phyloP scores from a whole-genome alignment of 768 basidiomycete species.

The Leccinum subgranulosum region DNA sequence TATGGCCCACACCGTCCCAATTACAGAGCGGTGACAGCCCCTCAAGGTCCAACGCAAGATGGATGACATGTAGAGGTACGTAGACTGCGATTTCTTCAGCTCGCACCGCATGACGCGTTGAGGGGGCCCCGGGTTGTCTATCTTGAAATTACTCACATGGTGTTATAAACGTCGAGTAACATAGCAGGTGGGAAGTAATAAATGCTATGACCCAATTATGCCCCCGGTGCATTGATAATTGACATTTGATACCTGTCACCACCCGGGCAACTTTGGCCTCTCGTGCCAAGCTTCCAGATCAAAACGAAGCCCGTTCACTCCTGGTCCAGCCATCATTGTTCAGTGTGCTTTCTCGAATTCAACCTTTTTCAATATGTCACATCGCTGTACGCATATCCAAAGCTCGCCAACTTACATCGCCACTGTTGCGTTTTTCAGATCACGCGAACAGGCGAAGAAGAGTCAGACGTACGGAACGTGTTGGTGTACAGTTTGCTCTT shows the following conservation, averaged over 20 bases:
- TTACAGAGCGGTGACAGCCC: neutral
- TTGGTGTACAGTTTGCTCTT: constrained; percentile 11
- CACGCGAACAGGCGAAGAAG: neutral
- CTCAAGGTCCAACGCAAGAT: no score
- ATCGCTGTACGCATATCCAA: neutral
- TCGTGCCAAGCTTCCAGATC: neutral
- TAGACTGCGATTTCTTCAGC: no score
- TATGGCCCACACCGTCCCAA: no score
- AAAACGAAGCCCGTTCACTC: neutral
- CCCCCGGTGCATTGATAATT: neutral
- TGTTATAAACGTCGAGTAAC: no score
- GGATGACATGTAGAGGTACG: no score
- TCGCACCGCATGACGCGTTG: no score
- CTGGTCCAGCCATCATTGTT: neutral
- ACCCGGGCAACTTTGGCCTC: neutral
- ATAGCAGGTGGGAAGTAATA: no score
- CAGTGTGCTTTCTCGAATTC: constrained; percentile 2
- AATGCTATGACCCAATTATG: no score
- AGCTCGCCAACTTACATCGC: constrained; percentile 7
- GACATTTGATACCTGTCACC: neutral
- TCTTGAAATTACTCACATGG: no score
- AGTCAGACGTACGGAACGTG: constrained; percentile 3
- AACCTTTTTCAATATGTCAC: neutral
- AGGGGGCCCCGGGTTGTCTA: no score
- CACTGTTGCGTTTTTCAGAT: constrained; percentile 1